phyloP scores from a whole-genome alignment of 768 basidiomycete genomes.

The Rhizopogon roseolus region DNA sequence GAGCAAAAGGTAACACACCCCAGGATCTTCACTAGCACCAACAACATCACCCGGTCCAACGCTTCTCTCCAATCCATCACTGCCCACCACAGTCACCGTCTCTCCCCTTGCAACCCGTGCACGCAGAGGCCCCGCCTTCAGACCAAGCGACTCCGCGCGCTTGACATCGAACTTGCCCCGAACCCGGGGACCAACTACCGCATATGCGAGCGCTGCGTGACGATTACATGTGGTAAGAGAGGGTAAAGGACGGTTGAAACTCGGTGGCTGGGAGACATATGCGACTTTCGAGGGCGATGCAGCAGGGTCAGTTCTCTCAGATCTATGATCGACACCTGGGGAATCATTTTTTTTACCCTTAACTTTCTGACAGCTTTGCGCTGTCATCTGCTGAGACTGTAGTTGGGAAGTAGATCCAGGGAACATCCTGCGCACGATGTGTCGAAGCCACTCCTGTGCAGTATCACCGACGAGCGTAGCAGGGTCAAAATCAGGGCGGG shows the following conservation, averaged over 20 bases:
- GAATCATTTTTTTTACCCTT: constrained; percentile 7
- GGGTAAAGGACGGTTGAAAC: constrained; percentile 14
- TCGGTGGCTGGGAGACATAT: constrained; percentile 13
- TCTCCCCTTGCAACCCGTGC: constrained; percentile 60
- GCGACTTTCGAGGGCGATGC: constrained; percentile 2
- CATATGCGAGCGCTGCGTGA: constrained; percentile 42
- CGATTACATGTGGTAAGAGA: not conserved
- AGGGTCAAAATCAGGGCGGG: constrained; percentile 22
- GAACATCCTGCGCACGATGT: constrained; percentile 60
- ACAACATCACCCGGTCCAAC: not conserved
- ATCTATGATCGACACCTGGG: too few species aligned
- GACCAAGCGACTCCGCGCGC: constrained; percentile 39
- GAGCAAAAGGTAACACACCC: not conserved
- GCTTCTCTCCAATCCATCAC: not conserved
- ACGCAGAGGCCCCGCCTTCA: constrained; percentile 58
- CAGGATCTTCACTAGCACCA: not conserved
- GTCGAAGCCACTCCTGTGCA: constrained; percentile 52
- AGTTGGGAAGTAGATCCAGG: constrained; percentile 30
- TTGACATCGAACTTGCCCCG: constrained; percentile 68
- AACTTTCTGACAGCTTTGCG: constrained; percentile 3
- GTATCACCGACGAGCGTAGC: constrained; percentile 33
- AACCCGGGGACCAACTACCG: constrained; percentile 46
- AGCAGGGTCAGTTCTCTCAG: not conserved
- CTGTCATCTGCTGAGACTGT: constrained; percentile 2
- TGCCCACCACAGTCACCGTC: constrained; percentile 37